These are phyloP conservation scores for Vigna reflexopilosa DNA, from an alignment of 306 rosid species.

Conservation along the genomic window DNA sequence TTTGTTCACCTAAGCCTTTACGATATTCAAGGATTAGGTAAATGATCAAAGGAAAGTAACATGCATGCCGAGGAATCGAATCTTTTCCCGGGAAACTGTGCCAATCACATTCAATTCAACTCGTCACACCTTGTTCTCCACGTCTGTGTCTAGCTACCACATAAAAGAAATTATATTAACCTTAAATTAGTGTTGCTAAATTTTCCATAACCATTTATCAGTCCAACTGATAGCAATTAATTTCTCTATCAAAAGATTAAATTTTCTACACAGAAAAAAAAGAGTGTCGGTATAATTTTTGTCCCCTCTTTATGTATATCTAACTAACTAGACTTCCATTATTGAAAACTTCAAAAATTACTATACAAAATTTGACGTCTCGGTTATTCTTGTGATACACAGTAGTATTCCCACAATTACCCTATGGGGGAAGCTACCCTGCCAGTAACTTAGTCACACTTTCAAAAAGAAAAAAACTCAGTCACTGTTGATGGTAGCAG, in stretches of 20 bases:
- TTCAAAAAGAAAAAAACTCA: no score
- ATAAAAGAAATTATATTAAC: slow-evolving; percentile 24
- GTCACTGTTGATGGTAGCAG: neutral
- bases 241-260: neutral
- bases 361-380: neutral
- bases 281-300: neutral
- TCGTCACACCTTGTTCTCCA: slow-evolving; percentile 32
- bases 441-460: neutral
- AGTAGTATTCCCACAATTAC: neutral
- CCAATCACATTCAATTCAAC: slow-evolving; percentile 35
- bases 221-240: neutral
- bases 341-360: neutral
- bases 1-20: slow-evolving; percentile 61
- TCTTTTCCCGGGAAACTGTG: slow-evolving; percentile 54
- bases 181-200: neutral
- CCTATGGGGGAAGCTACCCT: slow-evolving; percentile 22
- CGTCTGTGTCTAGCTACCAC: slow-evolving; percentile 7
- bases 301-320: neutral
- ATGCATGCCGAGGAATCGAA: slow-evolving; percentile 53
- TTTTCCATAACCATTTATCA: neutral
- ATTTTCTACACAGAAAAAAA: neutral
- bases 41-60: slow-evolving; percentile 41
- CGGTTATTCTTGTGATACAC: neutral
- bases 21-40: slow-evolving; percentile 54
- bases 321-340: neutral